Evolutionary conservation across 352 stramenopile genomes (phyloP).

Genomic region (Phytopythium vexans): DNA sequence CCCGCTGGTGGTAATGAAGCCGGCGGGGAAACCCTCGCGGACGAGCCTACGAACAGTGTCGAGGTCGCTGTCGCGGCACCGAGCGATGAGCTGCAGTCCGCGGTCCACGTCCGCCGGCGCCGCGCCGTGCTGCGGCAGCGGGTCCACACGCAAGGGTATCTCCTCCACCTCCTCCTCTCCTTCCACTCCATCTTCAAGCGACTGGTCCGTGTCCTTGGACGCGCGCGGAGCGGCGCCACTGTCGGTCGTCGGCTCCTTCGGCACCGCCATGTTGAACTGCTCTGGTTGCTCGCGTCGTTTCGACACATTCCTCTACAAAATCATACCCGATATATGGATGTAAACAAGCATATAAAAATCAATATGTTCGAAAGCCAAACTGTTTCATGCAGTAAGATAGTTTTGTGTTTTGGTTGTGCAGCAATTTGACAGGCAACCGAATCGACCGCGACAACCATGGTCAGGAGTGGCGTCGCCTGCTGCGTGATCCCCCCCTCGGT

Average conservation of each 20-base stretch:
- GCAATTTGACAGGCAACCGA: no score
- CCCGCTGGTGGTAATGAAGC: conserved; percentile 72
- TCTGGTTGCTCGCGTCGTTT: background rate
- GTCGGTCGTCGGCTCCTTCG: background rate
- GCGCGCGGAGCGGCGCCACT: background rate
- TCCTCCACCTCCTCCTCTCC: conserved; percentile 31
- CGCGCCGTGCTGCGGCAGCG: conserved; percentile 52
- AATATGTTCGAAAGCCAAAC: no score
- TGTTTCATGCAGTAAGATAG: no score
- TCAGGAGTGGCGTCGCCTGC: no score
- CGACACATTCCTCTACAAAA: background rate
- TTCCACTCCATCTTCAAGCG: conserved; percentile 1
- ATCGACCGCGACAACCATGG: no score
- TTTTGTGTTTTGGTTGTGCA: no score
- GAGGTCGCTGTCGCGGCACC: conserved; percentile 50
- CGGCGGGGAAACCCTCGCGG: conserved; percentile 41
- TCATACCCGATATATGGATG: background rate
- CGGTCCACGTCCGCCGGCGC: conserved; percentile 47
- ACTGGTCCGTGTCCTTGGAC: background rate
- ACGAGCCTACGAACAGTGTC: conserved; percentile 34
- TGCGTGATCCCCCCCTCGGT: no score
- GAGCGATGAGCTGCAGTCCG: conserved; percentile 55
- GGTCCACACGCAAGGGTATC: conserved; percentile 52
- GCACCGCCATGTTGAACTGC: background rate
- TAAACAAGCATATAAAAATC: background rate